Evolutionary conservation across 2,329 filamentous ascomycete species (phyloP).

Genomic region (Claviceps africana): DNA sequence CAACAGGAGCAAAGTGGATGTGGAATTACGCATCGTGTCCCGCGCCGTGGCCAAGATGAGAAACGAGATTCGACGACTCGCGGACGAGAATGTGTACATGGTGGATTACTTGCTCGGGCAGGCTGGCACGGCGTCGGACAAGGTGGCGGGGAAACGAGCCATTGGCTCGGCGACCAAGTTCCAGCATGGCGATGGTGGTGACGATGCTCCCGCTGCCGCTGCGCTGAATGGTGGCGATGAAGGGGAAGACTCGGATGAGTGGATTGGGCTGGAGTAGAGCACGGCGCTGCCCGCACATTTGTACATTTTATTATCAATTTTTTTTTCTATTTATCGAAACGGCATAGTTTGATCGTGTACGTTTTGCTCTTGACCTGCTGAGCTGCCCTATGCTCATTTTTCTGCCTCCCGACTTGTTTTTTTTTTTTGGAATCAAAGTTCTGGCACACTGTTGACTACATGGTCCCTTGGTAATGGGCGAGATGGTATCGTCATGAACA

Average conservation of each 20-base stretch:
- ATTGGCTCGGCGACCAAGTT: slow-evolving; percentile 7
- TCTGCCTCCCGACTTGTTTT: too few relatives aligned
- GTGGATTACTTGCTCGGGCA: slow-evolving; percentile 65
- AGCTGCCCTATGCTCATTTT: too few relatives aligned
- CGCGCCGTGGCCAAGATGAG: slow-evolving; percentile 69
- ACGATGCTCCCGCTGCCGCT: too few relatives aligned
- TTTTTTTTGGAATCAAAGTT: too few relatives aligned
- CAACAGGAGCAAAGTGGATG: slow-evolving; percentile 62
- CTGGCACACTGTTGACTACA: too few relatives aligned
- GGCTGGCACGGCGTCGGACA: slow-evolving; percentile 22
- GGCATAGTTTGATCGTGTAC: too few relatives aligned
- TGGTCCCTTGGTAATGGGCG: too few relatives aligned
- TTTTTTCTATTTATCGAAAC: too few relatives aligned
- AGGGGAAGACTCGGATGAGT: slow-evolving; percentile 22
- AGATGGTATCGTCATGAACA: too few relatives aligned
- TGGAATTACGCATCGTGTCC: slow-evolving; percentile 72
- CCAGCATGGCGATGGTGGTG: not conserved
- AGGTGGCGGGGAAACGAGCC: slow-evolving; percentile 9
- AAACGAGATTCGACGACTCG: slow-evolving; percentile 66
- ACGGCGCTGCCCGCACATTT: not conserved
- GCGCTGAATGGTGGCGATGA: not conserved
- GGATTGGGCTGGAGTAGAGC: slow-evolving; percentile 23
- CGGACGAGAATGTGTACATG: slow-evolving; percentile 79
- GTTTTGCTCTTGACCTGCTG: too few relatives aligned
- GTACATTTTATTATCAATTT: not conserved